Base-by-base conservation (phyloP, 2,329 filamentous ascomycete genomes). In the Ramularia collo-cygni region DNA sequence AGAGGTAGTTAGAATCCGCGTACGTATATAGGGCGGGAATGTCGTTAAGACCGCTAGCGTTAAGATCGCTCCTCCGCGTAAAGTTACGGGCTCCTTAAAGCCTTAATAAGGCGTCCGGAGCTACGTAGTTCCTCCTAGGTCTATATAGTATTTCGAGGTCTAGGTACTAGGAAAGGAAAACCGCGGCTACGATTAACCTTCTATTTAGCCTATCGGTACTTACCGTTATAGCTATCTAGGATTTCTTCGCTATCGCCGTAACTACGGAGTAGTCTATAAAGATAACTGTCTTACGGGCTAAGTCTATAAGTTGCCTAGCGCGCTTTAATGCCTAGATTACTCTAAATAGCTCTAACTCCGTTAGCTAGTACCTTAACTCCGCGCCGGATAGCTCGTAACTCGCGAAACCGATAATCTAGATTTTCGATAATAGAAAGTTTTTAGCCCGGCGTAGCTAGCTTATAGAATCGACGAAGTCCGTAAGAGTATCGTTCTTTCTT, bases 231-330 rank as follows among this genome's bases (percentile, higher is more conserved):
- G 26, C 9, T 3, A 37, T 37, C 14, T 37, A 30, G 15, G 26
- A 37, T 18, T 37, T 37, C 26, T 37, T 37, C 15, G 15, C 10
- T 5, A 37, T 28, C 4, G 26, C 26, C 1, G 13, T 37, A 4
- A 37, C 26, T 3, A 15, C 26, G 12, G 7, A 37, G 9, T 37
- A 37, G 19, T 37, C 10, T 1, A 26, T 37, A 37, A 37, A 37
- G 14, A 37, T 18, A n/a, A 37, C 15, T 3, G 27, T 37, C 15
- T 29, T 28, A 1, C 1, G 2, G 17, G 35, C 26, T 29, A 29
- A 17, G 16, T 37, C 26, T 19, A 37, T 29, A 19, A 37, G 26
- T 7, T 16, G 8, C 5, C 35, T 15, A 2, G 16, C 24, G 13
- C 27, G 17, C 15, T 28, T 37, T 18, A 29, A 13, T 12, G 10